Evolutionary conservation across 495 filamentous ascomycete genomes (phyloP), one percentile per base, ranked within the genome.

Genomic region (Aspergillus bridgeri): DNA sequence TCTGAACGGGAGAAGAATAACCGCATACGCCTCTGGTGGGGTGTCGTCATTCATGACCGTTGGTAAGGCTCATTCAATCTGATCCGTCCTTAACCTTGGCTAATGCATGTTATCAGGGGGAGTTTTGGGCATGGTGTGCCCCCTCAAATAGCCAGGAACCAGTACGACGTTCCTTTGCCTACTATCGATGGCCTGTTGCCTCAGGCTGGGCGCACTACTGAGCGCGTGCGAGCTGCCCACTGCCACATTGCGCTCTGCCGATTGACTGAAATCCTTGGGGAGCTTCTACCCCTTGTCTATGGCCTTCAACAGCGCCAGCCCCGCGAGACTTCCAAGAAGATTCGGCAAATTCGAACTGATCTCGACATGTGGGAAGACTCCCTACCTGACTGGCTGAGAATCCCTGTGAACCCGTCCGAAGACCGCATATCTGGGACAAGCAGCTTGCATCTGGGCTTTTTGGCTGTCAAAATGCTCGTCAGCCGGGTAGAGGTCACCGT

Each of bases 101-200:
- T 52, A 56, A 60, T 27, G 44, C 44, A 24, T 44, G 29, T 20
- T 6, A 43, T 51, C 57, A 79, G 77, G 79, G 76, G 78, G 63
- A 82, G 79, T 59, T 77, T 78, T 54, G 76, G 76, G 23, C 78
- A 82, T 52, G 79, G 79, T 9, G 77, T 79, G 19, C 79, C 79
- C 19, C 72, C 79, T 48, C 74, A 79, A 43, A 75, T 82, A 46
- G 60, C 71, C 7, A 79, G 73, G 49, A 73, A 68, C 19, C 77
- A 82, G 60, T 82, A 84, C 55, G 80, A 84, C 58, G 81, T 84
- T 19, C 80, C 80, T 27, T 58, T 79, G 47, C 81, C 81, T 3
- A 77, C 69, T 0, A 54, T 79, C 29, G 75, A 79, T 29, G 64
- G 70, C 5, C 52, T 79, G 3, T 67, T 76, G 11, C 68, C 75